Evolutionary conservation across 169 alveolate genomes (phyloP), one percentile per base, ranked within the genome.

Genomic region (Eimeria tenella): DNA sequence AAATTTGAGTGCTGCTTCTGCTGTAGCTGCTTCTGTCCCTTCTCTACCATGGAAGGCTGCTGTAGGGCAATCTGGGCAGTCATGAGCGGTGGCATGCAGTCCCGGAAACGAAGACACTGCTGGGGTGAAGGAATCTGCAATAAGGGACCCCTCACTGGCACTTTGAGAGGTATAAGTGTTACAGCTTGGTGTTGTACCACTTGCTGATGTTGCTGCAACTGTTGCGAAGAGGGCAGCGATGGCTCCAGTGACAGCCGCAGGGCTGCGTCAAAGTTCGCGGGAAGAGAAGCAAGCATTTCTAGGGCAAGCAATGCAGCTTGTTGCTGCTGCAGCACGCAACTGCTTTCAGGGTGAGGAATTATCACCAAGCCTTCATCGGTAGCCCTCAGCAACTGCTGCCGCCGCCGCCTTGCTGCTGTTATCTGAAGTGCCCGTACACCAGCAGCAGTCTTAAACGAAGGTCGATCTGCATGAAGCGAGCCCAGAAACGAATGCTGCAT

Each of bases 321-420:
- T 13, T 82, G 90, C 90, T 82, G 90, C 75, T 56, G 90, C 75
- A 82, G 75, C 53, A 31, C 31, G 56, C 63, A 31, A 9, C 75
- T n/a, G 90, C 75, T 82, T 58, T 82, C 90, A 15, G 90, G 90
- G 49, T 82, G 90, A 2, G 90, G 75, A 56, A 82, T 82, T 7
- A 82, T 23, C 55, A 82, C 75, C 13, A 82, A 21, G 60, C 90
- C 90, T 5, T 50, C 90, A 23, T 25, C 25, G 55, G 77, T n/a
- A 19, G 8, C 31, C 23, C 90, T 25, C 17, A 55, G 58, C 75
- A 82, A 75, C 90, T 58, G 49, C 77, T 60, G 75, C 74, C 74
- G 53, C 74, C 90, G 71, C 52, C 23, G 71, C 90, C 74, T 52
- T 6, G 70, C 74, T 55, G 90, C 90, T 56, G 90, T 74, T 21